Evolutionary conservation across 2,329 filamentous ascomycete species (phyloP), one percentile per base, ranked within the genome.

Genomic region (Cladophialophora yegresii): DNA sequence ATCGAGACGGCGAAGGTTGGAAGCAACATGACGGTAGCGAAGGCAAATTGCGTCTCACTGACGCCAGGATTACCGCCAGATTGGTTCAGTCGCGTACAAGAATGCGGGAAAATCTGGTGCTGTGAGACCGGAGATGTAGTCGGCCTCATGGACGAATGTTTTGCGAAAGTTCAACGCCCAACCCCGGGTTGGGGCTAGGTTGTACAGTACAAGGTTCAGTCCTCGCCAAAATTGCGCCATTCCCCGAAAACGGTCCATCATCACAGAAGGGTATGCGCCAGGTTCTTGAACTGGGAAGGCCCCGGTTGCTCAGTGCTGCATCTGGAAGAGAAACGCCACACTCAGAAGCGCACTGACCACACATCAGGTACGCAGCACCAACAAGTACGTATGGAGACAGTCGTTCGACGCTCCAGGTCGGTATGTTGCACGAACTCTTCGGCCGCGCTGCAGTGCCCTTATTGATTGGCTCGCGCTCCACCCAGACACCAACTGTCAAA

Each of bases 321-420:
- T 28, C 12, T 40, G 45, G 47, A 45, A 51, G 62, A 23, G 49
- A 63, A 63, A 55, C n/a, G 30, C 28, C 28, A 30, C 47, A 28
- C 26, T 40, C 51, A n/a, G 58, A 9, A 20, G 51, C 54, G 61
- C 64, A 62, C 43, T 64, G 64, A 62, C 64, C 61, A 62, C 36
- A 28, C 32, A 30, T 20, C 54, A 63, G 61, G 51, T 43, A 45
- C 28, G 36, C 58, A 16, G 28, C 20, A 20, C 45, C 6, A 55
- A 16, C 65, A 62, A 63, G 47, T 49, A 20, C 57, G 9, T 6
- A 23, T 16, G 23, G 51, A 40, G 40, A 20, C 22, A 20, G 43
- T 16, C 16, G 54, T 22, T 30, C 55, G 36, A 28, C 36, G 28
- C 55, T 40, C 57, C 47, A 58, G 56, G 2, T 51, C 30, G 56